Base-by-base conservation (phyloP, 805 yeast genomes). In the Saturnispora galanensis region DNA sequence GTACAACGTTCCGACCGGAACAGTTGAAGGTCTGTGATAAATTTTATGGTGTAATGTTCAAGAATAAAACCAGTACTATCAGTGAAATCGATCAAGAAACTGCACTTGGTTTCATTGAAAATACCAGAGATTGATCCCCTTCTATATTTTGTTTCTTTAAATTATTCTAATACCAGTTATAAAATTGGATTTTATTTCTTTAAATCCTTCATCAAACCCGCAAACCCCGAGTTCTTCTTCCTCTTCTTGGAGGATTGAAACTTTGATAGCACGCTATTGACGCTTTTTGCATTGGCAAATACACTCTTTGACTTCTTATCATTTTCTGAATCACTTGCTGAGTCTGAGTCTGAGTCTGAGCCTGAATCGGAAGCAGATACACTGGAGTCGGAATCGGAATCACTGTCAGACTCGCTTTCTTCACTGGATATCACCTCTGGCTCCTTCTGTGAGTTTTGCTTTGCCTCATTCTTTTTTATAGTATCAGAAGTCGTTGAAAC, bases 1-100 rank as follows among this genome's bases (percentile, higher is more conserved):
- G 97, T 61, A 93, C 98, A 1, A 93, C 98, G 0, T 93, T 93
- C 69, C 71, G 97, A 54, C 86, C 95, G 1, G 98, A 93, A 60
- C 79, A 93, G 85, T 66, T 93, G 32, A 80, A 80, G 50, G 86
- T 81, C 7, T 95, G 96, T 5, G 86, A 85, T 59, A 80, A 78
- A 49, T 88, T 84, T 57, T 90, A 78, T 59, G 96, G 97, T 16
- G 96, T 93, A 1, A 76, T 78, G 67, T 90, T 80, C 59, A 77
- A 76, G 48, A 82, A 85, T 57, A 85, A 86, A 56, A 86, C 84
- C 39, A 85, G 96, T 45, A 72, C 83, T 0, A 81, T 90, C 2
- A 71, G 76, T 49, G 84, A 81, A 47, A 84, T 90, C 46, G 68
- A 73, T 18, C 73, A 73, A 47, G 78, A 77, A 3, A 84, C 81